phyloP scores from a whole-genome alignment of 2,329 filamentous ascomycete species.

The Pseudogymnoascus sp. region DNA sequence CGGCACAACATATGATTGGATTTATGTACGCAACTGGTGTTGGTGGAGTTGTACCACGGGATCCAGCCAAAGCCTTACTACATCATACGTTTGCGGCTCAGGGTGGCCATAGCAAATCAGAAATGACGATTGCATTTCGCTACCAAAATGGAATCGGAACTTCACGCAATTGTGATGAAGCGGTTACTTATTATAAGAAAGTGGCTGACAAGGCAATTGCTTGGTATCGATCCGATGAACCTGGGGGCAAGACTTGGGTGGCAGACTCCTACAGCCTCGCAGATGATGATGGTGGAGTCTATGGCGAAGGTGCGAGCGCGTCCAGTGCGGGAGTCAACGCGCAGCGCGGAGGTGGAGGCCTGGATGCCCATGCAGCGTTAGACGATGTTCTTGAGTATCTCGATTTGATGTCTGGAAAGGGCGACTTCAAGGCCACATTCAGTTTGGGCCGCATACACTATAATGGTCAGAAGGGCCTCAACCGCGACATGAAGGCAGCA shows the following conservation, averaged over 20 bases:
- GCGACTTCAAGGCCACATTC: constrained; percentile 64
- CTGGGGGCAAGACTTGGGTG: constrained; percentile 73
- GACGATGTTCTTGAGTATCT: constrained; percentile 92
- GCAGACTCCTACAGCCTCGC: constrained; percentile 78
- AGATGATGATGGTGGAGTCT: constrained; percentile 85
- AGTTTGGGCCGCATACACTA: constrained; percentile 64
- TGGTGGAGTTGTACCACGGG: constrained; percentile 68
- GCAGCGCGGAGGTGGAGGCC: constrained; percentile 62
- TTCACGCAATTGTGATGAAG: constrained; percentile 75
- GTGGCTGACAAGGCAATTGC: constrained; percentile 89
- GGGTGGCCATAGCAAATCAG: constrained; percentile 71
- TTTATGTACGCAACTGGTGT: constrained; percentile 94
- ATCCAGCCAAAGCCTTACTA: constrained; percentile 85
- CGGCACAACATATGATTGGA: constrained; percentile 91
- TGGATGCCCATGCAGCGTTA: constrained; percentile 76
- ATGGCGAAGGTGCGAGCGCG: constrained; percentile 89
- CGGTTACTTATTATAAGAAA: constrained; percentile 81
- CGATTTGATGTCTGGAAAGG: constrained; percentile 65
- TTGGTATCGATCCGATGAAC: constrained; percentile 84
- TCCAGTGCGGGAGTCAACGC: constrained; percentile 81
- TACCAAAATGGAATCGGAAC: constrained; percentile 81
- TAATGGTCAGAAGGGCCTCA: constrained; percentile 56
- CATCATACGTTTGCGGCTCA: constrained; percentile 93
- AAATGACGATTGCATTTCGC: constrained; percentile 90
- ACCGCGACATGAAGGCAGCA: constrained; percentile 54